Evolutionary conservation across 192 early-diverging fungal genomes (phyloP), one percentile per base, ranked within the genome.

Genomic region (Coemansia sp.): DNA sequence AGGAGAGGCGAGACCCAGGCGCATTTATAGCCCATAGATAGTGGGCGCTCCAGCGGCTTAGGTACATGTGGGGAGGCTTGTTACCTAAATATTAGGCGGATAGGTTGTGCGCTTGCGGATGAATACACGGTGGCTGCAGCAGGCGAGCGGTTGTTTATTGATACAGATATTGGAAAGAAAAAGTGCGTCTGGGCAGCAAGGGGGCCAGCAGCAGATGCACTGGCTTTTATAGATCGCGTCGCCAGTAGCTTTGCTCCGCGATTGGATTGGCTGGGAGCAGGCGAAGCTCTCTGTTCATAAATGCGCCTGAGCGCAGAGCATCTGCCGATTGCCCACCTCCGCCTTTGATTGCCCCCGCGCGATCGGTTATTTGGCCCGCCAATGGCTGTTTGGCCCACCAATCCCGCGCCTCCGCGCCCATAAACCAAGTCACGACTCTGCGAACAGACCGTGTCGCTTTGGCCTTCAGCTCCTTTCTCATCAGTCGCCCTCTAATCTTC

Each of bases 101-200:
- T 52, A 19, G 21, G 50, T 26, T 52, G 50, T 52, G 23, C 10
- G 12, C 22, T 22, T 23, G 50, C 50, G 50, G 50, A 25, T 22
- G 50, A 22, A 44, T 38, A 38, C 37, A 20, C 57, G 38, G 57
- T 58, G 57, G 57, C 57, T 38, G 57, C 57, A 53, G 55, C 15
- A 28, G 19, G 31, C 55, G 37, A 57, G 22, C 26, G 20, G 55
- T 17, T 55, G 34, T 36, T 57, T 58, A 58, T 58, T 58, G 57
- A 14, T 58, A 58, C 57, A 58, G 40, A 52, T 11, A 52, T 37
- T 40, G 17, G 37, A 40, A 12, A 38, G 19, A 56, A 56, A 55
- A 56, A 21, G 34, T 19, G 54, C 28, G 17, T 19, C 28, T 36
- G 54, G 54, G 46, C 46, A 19, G 46, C n/a, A 15, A 8, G 15